Base-by-base conservation (phyloP, 129 eudicot species). In the Lactuca saligna region DNA sequence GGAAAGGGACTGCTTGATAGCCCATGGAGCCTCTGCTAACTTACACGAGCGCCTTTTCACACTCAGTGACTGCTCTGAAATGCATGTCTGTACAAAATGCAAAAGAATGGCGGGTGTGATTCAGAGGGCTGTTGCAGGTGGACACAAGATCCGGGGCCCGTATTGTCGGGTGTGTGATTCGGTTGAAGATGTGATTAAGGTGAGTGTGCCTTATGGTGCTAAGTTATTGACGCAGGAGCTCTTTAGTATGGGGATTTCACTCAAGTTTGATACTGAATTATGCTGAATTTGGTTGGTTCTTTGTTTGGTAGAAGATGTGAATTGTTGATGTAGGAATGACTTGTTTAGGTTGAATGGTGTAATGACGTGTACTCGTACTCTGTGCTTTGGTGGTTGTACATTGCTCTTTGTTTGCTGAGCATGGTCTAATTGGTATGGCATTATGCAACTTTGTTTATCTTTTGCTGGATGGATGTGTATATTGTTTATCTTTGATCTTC, bases 31-130 rank as follows among this genome's bases (percentile, higher is more conserved):
- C 6, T 80, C 94, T 4, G 88, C 89, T 5, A 91, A 88, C 42
- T 83, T 88, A 12, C 96, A 88, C 31, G 96, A 88, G 57, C 88
- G 98, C 0, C 95, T 91, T 17, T 88, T 91, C 87, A 88, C 96
- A 2, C 89, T 86, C 17, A 88, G 96, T 57, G 98, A 91, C 73
- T 67, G 82, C 17, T 83, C 96, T 0, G 89, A 86, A 58, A 91
- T 91, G 91, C 91, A 88, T 71, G 79, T 91, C 0, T 91, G 96
- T 61, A 64, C 80, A 16, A 92, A 41, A 42, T 92, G 96, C 83
- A 92, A 69, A 68, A 87, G 86, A 66, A 75, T 83, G 66, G 95
- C 91, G 3, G 76, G 71, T 48, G 97, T 91, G 55, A 85, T 91
- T 70, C 96, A 78, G 38, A 55, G 97, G 59, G 17, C 88, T 0